Evolutionary conservation across 306 rosid species (phyloP).

Genomic region (Trichosanthes truncata): DNA sequence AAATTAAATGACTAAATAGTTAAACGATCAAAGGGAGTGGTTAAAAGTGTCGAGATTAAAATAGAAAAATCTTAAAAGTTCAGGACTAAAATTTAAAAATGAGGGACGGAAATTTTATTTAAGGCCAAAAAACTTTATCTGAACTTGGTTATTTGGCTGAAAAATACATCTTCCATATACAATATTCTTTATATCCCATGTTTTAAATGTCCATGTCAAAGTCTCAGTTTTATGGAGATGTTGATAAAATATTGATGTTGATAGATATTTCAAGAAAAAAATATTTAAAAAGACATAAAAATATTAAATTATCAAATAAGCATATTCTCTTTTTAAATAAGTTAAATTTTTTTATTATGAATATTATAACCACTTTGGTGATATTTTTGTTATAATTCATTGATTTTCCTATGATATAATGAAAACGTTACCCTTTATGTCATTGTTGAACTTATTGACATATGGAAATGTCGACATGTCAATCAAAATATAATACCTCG

Average conservation of each 20-base stretch:
- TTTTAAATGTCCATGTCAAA: too few species aligned
- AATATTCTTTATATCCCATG: background rate
- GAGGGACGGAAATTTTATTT: background rate
- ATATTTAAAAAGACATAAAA: too few species aligned
- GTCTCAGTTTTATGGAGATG: too few species aligned
- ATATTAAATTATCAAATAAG: too few species aligned
- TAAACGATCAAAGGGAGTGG: background rate
- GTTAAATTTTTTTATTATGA: too few species aligned
- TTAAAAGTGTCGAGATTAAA: background rate
- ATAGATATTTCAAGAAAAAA: too few species aligned
- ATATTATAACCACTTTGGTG: too few species aligned
- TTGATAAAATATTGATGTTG: too few species aligned
- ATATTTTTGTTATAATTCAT: too few species aligned
- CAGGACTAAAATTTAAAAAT: background rate
- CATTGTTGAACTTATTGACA: too few species aligned
- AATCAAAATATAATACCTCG: background rate
- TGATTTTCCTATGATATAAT: too few species aligned
- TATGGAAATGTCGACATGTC: background rate
- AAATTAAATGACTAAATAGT: background rate
- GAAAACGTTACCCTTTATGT: background rate
- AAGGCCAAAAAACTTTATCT: background rate
- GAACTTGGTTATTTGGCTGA: background rate
- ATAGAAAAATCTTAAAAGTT: background rate
- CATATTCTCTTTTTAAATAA: too few species aligned
- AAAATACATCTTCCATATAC: background rate